Evolutionary conservation across 345 rosid genomes (phyloP).

Genomic region (Hibiscus mutabilis): DNA sequence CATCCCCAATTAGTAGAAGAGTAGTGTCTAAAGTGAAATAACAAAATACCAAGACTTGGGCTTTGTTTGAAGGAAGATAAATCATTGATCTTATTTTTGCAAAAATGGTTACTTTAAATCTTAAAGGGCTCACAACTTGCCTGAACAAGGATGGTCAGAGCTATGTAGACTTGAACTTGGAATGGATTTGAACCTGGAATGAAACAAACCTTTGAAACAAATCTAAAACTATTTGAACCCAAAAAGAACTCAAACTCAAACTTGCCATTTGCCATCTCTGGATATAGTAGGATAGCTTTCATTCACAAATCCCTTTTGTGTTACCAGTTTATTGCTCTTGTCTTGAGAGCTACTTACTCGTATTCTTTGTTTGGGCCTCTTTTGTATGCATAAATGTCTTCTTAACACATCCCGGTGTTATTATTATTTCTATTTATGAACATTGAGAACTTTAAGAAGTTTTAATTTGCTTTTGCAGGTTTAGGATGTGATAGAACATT

Average conservation of each 20-base stretch:
- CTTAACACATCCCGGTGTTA: neutral
- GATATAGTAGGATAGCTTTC: neutral
- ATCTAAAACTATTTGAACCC: neutral
- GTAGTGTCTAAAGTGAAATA: neutral
- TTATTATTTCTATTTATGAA: neutral
- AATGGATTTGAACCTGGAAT: no score
- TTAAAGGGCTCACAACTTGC: neutral
- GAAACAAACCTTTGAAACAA: neutral
- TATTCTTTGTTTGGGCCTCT: neutral
- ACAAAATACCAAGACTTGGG: neutral
- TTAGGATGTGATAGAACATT: constrained; percentile 77
- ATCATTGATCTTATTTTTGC: no score
- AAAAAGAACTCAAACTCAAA: neutral
- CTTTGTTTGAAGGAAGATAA: no score
- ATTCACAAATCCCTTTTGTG: neutral
- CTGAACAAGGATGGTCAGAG: neutral
- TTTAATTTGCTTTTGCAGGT: constrained; percentile 41
- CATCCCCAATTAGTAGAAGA: neutral
- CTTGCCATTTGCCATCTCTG: neutral
- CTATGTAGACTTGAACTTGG: neutral
- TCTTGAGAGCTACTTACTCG: neutral
- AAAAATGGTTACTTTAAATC: neutral
- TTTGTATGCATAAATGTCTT: neutral
- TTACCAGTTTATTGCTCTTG: neutral
- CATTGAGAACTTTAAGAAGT: neutral